Evolutionary conservation across 176 grass and related monocot species (phyloP).

Genomic region (Alopecurus myosuroides): DNA sequence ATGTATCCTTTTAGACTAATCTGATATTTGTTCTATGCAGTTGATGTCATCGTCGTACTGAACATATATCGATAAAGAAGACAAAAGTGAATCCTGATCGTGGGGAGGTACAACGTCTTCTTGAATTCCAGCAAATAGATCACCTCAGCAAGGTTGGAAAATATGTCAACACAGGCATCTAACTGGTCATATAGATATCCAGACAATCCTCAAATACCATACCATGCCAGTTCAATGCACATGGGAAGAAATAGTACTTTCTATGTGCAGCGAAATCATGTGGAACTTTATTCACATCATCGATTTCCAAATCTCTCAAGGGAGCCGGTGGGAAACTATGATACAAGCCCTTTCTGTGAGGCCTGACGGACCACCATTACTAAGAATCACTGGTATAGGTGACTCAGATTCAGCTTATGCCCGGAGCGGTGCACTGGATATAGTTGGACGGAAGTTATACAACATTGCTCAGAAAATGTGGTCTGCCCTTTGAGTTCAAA

Average conservation of each 20-base stretch:
- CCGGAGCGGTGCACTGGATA: slow-evolving; percentile 52
- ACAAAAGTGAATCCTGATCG: neutral
- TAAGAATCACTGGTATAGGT: slow-evolving; percentile 76
- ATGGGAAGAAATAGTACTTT: slow-evolving; percentile 15
- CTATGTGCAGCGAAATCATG: slow-evolving; percentile 32
- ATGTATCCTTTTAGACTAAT: neutral
- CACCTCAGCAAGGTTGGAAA: slow-evolving; percentile 15
- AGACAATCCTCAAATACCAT: slow-evolving; percentile 29
- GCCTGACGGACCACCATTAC: slow-evolving; percentile 39
- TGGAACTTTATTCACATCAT: slow-evolving; percentile 69
- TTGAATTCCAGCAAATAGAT: slow-evolving; percentile 19
- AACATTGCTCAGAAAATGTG: slow-evolving; percentile 32
- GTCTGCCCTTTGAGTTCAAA: slow-evolving; percentile 69
- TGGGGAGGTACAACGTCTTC: neutral
- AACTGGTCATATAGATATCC: slow-evolving; percentile 24
- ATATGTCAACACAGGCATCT: slow-evolving; percentile 49
- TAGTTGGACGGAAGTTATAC: slow-evolving; percentile 52
- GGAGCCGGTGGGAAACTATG: slow-evolving; percentile 62
- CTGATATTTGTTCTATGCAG: slow-evolving; percentile 27
- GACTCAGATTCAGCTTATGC: slow-evolving; percentile 60
- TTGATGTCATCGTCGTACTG: neutral
- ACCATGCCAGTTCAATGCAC: slow-evolving; percentile 30
- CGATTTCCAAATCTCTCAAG: slow-evolving; percentile 77
- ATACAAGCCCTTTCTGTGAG: slow-evolving; percentile 56
- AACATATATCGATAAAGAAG: slow-evolving; percentile 16